Evolutionary conservation across 2,329 filamentous ascomycete genomes (phyloP).

Genomic region (Ophioceras dolichostomum): DNA sequence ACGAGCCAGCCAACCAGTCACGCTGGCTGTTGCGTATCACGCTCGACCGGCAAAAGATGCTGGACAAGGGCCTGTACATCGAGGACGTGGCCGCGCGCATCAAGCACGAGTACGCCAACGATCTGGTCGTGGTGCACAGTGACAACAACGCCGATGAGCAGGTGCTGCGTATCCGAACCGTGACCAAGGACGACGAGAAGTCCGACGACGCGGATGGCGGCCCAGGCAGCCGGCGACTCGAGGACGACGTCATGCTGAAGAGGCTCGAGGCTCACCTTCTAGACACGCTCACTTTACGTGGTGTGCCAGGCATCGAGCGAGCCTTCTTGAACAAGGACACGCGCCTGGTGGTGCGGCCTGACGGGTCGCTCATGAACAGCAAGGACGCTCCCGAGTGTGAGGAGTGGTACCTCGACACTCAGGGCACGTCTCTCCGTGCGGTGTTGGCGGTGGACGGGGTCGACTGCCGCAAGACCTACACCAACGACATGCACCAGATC

Average conservation of each 20-base stretch:
- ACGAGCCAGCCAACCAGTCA: slow-evolving; percentile 61
- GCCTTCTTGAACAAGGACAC: slow-evolving; percentile 84
- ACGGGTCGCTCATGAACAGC: slow-evolving; percentile 62
- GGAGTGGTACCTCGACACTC: slow-evolving; percentile 95
- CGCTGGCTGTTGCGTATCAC: slow-evolving; percentile 93
- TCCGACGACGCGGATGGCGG: slow-evolving; percentile 45
- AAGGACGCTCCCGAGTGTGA: slow-evolving; percentile 66
- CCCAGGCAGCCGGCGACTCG: slow-evolving; percentile 38
- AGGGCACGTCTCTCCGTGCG: slow-evolving; percentile 73
- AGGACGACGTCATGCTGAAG: slow-evolving; percentile 90
- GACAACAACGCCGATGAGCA: slow-evolving; percentile 96
- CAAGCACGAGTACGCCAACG: slow-evolving; percentile 74
- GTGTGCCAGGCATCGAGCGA: slow-evolving; percentile 77
- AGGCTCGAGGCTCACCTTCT: slow-evolving; percentile 83
- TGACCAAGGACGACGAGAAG: slow-evolving; percentile 56
- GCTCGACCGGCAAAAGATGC: slow-evolving; percentile 83
- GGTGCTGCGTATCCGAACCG: slow-evolving; percentile 82
- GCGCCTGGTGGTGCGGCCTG: slow-evolving; percentile 50
- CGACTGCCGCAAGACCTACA: slow-evolving; percentile 74
- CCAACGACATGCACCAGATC: slow-evolving; percentile 91
- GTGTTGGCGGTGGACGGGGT: slow-evolving; percentile 83
- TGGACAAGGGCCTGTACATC: slow-evolving; percentile 87
- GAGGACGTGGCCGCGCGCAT: slow-evolving; percentile 84
- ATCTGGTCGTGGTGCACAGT: slow-evolving; percentile 89
- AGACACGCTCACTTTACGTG: slow-evolving; percentile 81